Percentiles rank a stretch among this genome's conserved stretches.
phyloP scores from a whole-genome alignment of 1,139 yeast genomes.

The Nakaseomyces glabratus region DNA sequence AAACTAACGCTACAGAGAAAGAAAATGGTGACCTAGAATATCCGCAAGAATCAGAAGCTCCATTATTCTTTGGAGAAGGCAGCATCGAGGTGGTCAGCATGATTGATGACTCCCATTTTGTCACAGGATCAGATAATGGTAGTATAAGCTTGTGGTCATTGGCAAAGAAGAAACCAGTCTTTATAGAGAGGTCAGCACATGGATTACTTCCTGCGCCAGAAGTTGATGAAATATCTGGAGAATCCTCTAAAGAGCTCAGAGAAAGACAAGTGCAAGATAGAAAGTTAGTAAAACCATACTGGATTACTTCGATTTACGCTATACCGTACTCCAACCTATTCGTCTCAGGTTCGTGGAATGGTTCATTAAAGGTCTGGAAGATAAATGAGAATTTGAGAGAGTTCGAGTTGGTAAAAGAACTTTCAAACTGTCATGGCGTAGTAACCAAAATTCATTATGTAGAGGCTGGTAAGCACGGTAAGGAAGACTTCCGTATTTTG shows the following conservation, averaged over 20 bases:
- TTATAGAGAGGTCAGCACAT: conserved; percentile 61
- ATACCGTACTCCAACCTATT: conserved; percentile 87
- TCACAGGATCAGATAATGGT: conserved; percentile 94
- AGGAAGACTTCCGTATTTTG: conserved; percentile 45
- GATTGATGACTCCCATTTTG: conserved; percentile 87
- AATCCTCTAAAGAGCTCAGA: conserved; percentile 37
- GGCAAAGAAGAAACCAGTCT: conserved; percentile 80
- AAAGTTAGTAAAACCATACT: conserved; percentile 53
- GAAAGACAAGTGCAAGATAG: conserved; percentile 48
- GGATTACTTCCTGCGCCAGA: conserved; percentile 53
- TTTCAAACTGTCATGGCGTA: conserved; percentile 59
- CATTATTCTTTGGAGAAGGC: conserved; percentile 60
- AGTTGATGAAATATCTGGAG: conserved; percentile 59
- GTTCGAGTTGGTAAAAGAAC: conserved; percentile 46
- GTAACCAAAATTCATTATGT: conserved; percentile 59
- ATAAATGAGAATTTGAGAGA: conserved; percentile 54
- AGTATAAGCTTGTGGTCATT: conserved; percentile 79
- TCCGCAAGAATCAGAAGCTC: conserved; percentile 27
- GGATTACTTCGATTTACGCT: conserved; percentile 76
- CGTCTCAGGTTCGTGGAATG: conserved; percentile 83
- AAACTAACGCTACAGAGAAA: conserved; percentile 29
- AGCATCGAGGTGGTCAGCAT: conserved; percentile 83
- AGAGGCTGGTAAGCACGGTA: conserved; percentile 45
- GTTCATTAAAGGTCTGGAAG: conserved; percentile 68
- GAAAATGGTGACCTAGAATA: conserved; percentile 27